Evolutionary conservation across 2,329 filamentous ascomycete species (phyloP).

Genomic region (Coniochaeta sp.): DNA sequence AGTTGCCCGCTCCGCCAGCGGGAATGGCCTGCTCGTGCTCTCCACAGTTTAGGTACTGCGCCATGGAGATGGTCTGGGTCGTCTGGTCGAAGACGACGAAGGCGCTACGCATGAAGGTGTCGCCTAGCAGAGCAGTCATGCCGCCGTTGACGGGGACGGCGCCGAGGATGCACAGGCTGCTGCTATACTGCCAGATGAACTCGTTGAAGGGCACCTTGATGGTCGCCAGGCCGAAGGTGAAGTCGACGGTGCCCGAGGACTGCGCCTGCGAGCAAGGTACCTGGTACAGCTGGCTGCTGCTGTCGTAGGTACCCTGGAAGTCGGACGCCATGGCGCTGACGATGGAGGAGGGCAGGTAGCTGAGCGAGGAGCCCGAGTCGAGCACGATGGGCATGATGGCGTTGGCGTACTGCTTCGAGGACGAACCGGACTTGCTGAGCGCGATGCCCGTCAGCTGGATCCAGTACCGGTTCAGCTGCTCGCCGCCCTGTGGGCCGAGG

Average conservation of each 20-base stretch:
- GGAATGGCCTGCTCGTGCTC: conserved; percentile 19
- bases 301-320: conserved; percentile 32
- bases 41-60: conserved; percentile 22
- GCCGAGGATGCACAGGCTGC: conserved; percentile 32
- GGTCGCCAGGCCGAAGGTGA: conserved; percentile 33
- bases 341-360: conserved; percentile 33
- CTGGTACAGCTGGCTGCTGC: conserved; percentile 31
- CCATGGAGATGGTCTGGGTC: conserved; percentile 20
- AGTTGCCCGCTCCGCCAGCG: conserved; percentile 6
- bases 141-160: conserved; percentile 12
- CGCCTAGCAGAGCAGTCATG: conserved; percentile 18
- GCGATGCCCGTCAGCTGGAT: not conserved
- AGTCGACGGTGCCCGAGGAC: conserved; percentile 34
- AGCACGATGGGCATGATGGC: conserved; percentile 24
- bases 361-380: conserved; percentile 45
- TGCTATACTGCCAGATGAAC: conserved; percentile 37
- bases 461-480: conserved; percentile 2
- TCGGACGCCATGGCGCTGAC: conserved; percentile 32
- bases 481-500: not conserved
- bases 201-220: conserved; percentile 37
- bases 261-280: conserved; percentile 33
- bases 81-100: conserved; percentile 25
- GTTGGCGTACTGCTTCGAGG: conserved; percentile 11
- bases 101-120: conserved; percentile 22
- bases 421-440: conserved; percentile 6